A percentile compares a stretch with the other conserved stretches of the same genome.
phyloP scores from a whole-genome alignment of 345 rosid genomes.

The Lenwebbia sp. region DNA sequence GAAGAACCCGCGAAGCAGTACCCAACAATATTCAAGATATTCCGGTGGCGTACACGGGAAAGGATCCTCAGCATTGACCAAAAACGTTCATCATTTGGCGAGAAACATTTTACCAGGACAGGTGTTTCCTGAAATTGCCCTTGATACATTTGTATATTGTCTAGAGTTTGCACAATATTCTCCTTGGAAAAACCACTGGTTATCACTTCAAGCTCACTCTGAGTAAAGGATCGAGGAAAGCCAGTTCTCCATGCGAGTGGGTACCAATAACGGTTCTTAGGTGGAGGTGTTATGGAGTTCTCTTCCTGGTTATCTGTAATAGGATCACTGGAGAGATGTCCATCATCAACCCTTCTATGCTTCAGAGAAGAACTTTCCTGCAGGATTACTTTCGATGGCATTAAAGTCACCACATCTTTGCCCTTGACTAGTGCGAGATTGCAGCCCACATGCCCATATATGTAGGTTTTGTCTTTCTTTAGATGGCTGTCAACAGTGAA shows the following conservation, averaged over 20 bases:
- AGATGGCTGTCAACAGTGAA: slow-evolving; percentile 13
- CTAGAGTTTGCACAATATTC: background rate
- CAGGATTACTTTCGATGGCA: slow-evolving; percentile 15
- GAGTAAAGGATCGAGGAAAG: slow-evolving; percentile 25
- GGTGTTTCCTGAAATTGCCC: slow-evolving; percentile 23
- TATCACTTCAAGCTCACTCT: slow-evolving; percentile 24
- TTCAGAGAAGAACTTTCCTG: background rate
- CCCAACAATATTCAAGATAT: slow-evolving; percentile 31
- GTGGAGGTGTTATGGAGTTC: background rate
- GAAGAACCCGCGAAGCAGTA: slow-evolving; percentile 24
- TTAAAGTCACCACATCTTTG: slow-evolving; percentile 31
- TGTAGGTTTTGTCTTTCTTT: slow-evolving; percentile 18
- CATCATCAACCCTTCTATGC: background rate
- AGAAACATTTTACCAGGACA: slow-evolving; percentile 12
- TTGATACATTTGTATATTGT: slow-evolving; percentile 5
- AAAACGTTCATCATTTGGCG: slow-evolving; percentile 20
- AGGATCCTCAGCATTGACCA: slow-evolving; percentile 33
- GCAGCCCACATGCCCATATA: slow-evolving; percentile 30
- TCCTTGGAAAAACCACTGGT: slow-evolving; percentile 20
- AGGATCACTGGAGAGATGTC: background rate
- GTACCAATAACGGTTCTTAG: slow-evolving; percentile 13
- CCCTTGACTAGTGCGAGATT: slow-evolving; percentile 35
- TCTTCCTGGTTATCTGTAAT: background rate
- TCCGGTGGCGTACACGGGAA: slow-evolving; percentile 24
- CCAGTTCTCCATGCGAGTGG: slow-evolving; percentile 33